These are phyloP conservation scores for Fraxinus greggii DNA, from an alignment of 305 asterid genomes.

Conservation along the genomic window DNA sequence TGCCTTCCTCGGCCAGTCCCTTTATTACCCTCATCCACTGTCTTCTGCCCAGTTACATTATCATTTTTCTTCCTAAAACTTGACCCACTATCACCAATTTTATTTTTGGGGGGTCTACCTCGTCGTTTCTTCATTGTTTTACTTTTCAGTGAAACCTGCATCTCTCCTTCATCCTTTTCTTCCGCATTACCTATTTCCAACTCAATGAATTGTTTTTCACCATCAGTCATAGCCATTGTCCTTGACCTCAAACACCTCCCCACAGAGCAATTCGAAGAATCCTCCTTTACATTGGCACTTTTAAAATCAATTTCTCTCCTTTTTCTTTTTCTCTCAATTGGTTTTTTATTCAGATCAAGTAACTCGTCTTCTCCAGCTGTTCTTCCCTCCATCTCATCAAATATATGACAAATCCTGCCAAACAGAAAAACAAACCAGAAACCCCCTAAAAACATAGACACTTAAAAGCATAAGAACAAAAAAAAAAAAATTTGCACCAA, in stretches of 20 bases:
- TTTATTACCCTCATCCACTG: conserved; percentile 21
- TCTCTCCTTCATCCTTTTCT: background rate
- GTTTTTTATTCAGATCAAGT: conserved; percentile 74
- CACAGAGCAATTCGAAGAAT: conserved; percentile 29
- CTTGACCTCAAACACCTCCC: conserved; percentile 81
- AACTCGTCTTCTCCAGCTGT: conserved; percentile 38
- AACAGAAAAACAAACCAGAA: conserved; percentile 21
- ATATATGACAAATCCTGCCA: conserved; percentile 22
- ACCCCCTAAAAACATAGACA: conserved; percentile 6
- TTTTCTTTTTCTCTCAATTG: conserved; percentile 53
- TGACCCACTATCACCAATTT: conserved; percentile 20
- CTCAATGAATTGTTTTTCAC: conserved; percentile 38
- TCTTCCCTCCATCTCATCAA: conserved; percentile 38
- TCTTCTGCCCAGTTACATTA: conserved; percentile 16
- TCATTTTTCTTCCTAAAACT: conserved; percentile 19
- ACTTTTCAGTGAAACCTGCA: conserved; percentile 7
- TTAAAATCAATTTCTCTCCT: conserved; percentile 31
- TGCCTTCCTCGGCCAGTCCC: conserved; percentile 23
- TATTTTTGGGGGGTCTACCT: conserved; percentile 38
- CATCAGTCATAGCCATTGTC: conserved; percentile 48
- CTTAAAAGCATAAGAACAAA: background rate
- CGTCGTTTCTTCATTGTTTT: conserved; percentile 27
- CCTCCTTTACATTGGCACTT: conserved; percentile 33
- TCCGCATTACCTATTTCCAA: conserved; percentile 29
- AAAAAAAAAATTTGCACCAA: background rate